These are phyloP conservation scores for Xylariomycetidae sp. DNA, from an alignment of 2,329 filamentous ascomycete species.

Conservation along the genomic window DNA sequence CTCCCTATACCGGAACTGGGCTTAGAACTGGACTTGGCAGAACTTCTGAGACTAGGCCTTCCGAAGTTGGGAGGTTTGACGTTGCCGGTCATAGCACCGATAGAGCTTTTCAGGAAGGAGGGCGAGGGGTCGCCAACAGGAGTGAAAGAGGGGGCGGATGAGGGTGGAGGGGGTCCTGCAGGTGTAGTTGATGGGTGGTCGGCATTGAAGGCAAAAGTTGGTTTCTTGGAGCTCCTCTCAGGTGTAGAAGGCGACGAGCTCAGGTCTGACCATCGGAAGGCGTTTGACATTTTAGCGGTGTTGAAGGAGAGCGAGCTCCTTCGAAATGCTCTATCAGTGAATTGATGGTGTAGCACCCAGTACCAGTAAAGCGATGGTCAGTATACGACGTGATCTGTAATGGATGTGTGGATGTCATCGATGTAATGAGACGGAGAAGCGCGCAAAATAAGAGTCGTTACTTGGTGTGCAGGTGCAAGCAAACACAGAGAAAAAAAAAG, in stretches of 20 bases:
- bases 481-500: too few relatives aligned
- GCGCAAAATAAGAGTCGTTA: too few relatives aligned
- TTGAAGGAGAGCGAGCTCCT: constrained; percentile 9
- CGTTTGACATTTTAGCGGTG: constrained; percentile 20
- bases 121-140: constrained; percentile 52
- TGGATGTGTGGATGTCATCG: too few relatives aligned
- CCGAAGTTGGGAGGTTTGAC: constrained; percentile 37
- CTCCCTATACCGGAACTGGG: too few relatives aligned
- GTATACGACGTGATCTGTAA: too few relatives aligned
- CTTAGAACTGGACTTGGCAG: constrained; percentile 29
- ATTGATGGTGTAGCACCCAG: not conserved
- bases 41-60: constrained; percentile 22
- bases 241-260: constrained; percentile 47
- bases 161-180: constrained; percentile 43
- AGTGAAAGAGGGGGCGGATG: constrained; percentile 51
- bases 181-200: constrained; percentile 50
- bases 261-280: constrained; percentile 36
- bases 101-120: constrained; percentile 51
- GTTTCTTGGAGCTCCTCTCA: constrained; percentile 32
- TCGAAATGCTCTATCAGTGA: constrained; percentile 3
- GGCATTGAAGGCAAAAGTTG: constrained; percentile 31
- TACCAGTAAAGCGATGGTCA: too few relatives aligned
- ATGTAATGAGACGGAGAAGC: too few relatives aligned
- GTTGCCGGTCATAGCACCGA: constrained; percentile 36
- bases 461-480: too few relatives aligned